These are phyloP conservation scores for Lyophyllum shimeji DNA, from an alignment of 768 basidiomycete genomes.

Conservation along the genomic window DNA sequence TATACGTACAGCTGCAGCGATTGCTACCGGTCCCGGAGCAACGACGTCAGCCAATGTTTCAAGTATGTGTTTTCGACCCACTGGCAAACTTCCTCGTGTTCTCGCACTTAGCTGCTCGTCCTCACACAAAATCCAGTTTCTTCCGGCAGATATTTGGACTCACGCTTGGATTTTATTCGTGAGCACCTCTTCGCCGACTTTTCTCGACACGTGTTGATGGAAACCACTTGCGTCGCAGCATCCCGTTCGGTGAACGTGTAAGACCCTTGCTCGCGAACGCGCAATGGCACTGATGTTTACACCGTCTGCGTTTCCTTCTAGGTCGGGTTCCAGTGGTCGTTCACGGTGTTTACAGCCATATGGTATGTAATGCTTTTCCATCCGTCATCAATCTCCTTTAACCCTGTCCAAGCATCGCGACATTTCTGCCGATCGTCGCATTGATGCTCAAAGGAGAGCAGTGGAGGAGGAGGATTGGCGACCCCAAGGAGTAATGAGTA, in stretches of 20 bases:
- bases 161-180: slow-evolving; percentile 40
- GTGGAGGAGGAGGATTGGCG: slow-evolving; percentile 30
- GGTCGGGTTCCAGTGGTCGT: slow-evolving; percentile 39
- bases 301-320: slow-evolving; percentile 1
- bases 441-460: slow-evolving; percentile 33
- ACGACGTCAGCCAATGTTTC: slow-evolving; percentile 39
- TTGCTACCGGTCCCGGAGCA: slow-evolving; percentile 35
- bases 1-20: slow-evolving; percentile 41
- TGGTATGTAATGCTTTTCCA: slow-evolving; percentile 23
- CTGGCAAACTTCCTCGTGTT: too few relatives aligned
- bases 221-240: slow-evolving; percentile 18
- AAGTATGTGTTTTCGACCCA: slow-evolving; percentile 31
- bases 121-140: slow-evolving; percentile 23
- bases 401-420: slow-evolving; percentile 23
- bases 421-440: slow-evolving; percentile 32
- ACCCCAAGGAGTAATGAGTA: slow-evolving; percentile 14
- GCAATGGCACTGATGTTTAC: too few relatives aligned
- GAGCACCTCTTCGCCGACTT: not conserved
- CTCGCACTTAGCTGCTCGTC: not conserved
- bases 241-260: slow-evolving; percentile 36
- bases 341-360: slow-evolving; percentile 34
- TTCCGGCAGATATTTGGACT: slow-evolving; percentile 37
- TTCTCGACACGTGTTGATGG: not conserved
- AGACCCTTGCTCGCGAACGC: not conserved
- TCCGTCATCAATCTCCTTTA: not conserved